A percentile compares a stretch with the other conserved stretches of the same genome.
phyloP scores from a whole-genome alignment of 2,329 filamentous ascomycete species.

The Botryosphaeria agaves region DNA sequence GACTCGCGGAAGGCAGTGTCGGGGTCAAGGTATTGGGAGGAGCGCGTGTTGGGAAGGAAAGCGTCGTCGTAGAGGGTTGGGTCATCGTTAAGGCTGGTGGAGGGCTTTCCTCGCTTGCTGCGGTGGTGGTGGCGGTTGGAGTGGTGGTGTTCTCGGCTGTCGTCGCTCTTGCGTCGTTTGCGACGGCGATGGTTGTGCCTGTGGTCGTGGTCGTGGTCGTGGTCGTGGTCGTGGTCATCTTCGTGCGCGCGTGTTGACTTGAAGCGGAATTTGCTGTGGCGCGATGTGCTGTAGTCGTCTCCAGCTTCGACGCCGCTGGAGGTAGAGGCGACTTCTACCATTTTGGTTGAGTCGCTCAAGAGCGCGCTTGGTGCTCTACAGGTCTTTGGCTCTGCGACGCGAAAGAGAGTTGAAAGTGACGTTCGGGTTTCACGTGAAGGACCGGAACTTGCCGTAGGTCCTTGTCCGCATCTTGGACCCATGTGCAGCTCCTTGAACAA shows the following conservation, averaged over 20 bases:
- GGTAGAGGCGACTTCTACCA: no score
- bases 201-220: background rate
- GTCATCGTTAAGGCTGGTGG: background rate
- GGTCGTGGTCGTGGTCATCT: background rate
- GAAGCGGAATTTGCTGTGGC: conserved; percentile 1
- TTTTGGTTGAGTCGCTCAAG: no score
- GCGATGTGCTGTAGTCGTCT: background rate
- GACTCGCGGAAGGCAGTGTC: conserved; percentile 78
- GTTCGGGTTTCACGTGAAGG: no score
- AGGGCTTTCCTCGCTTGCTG: background rate
- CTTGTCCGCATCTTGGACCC: no score
- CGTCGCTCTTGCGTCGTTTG: background rate
- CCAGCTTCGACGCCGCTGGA: no score
- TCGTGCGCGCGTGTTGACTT: conserved; percentile 1
- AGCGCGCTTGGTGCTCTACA: no score
- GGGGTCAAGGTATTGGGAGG: conserved; percentile 33
- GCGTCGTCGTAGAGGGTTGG: conserved; percentile 3
- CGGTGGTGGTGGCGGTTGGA: background rate
- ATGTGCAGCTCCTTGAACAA: no score
- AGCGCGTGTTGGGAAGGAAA: conserved; percentile 2
- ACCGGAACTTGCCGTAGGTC: no score
- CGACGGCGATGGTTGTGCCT: background rate
- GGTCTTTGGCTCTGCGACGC: no score
- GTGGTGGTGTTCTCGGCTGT: background rate
- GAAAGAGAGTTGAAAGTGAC: no score